Base-by-base conservation (phyloP, 208 protist genomes). In the Acanthamoeba castellanii region DNA sequence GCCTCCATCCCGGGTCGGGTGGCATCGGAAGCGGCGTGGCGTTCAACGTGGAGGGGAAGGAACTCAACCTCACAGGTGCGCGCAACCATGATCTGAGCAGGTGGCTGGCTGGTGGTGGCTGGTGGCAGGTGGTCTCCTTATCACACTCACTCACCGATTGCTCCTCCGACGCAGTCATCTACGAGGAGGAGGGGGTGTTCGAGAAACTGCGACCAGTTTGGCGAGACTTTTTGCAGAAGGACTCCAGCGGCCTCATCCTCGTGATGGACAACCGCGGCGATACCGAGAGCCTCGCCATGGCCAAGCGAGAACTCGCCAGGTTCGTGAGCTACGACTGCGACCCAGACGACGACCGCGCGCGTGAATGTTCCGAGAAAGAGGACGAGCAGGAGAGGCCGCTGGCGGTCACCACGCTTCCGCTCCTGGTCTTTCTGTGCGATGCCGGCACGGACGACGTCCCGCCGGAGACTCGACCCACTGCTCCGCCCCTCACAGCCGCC, bases 11-110 rank as follows among this genome's bases (percentile, higher is more conserved):
- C 37, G 76, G 76, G 34, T 42, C 45, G n/a, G 76, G 22, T 42
- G 76, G 76, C 76, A 50, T 84, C n/a, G 76, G 76, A 6, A 84
- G 76, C 37, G 76, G 76, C 30, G 76, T 84, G 22, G 76, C 37
- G 6, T 84, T 84, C 37, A 32, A 47, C 6, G 76, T 84, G 16
- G 45, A 52, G 16, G 76, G 76, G 22, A 84, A 84, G 76, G 76
- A 84, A 25, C 76, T 84, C 76, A 84, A 84, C 37, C 76, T 84
- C 22, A 52, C 76, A 6, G 76, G 37, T 52, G 37, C 45, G n/a
- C 7, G 32, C 5, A 18, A 74, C n/a, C 32, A 5, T 14, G 16
- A 74, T 30, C 50, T 55, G 13, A 55, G 13, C 50, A 55, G 50
- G 50, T n/a, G n/a, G n/a, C n/a, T n/a, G n/a, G n/a, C n/a, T n/a